These are phyloP conservation scores for Monosporascus sp. DNA, from an alignment of 2,329 filamentous ascomycete genomes.

Conservation along the genomic window DNA sequence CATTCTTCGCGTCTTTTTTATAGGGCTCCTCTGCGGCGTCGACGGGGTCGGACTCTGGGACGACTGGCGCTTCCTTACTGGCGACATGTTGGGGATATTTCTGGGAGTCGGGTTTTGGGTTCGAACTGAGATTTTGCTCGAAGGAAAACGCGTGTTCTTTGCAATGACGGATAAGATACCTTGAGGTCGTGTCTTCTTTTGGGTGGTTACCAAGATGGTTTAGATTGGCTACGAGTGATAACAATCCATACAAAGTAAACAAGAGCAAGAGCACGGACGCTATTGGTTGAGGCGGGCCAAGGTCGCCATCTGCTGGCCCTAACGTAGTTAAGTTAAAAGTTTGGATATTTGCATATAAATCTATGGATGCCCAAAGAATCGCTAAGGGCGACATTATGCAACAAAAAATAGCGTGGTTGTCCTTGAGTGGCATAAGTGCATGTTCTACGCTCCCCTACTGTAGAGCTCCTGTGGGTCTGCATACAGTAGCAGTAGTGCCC, in stretches of 20 bases:
- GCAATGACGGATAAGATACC: slow-evolving; percentile 5
- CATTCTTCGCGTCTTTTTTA: slow-evolving; percentile 51
- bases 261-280: slow-evolving; percentile 3
- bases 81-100: slow-evolving; percentile 39
- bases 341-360: no score
- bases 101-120: slow-evolving; percentile 25
- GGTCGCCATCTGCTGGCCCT: no score
- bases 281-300: neutral
- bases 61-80: slow-evolving; percentile 42
- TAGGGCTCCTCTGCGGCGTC: slow-evolving; percentile 50
- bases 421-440: no score
- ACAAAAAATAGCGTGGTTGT: no score
- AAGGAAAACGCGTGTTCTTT: slow-evolving; percentile 3
- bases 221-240: no score
- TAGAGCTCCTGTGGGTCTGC: no score
- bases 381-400: no score
- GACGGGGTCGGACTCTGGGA: slow-evolving; percentile 29
- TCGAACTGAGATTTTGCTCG: slow-evolving; percentile 1
- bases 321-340: no score
- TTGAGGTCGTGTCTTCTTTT: slow-evolving; percentile 13
- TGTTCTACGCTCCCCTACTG: no score
- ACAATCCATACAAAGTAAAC: slow-evolving; percentile 9
- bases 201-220: neutral
- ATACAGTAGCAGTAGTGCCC: no score
- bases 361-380: no score